These are phyloP conservation scores for Chrysoporthe austroafricana DNA, from an alignment of 2,329 filamentous ascomycete species.

Conservation along the genomic window DNA sequence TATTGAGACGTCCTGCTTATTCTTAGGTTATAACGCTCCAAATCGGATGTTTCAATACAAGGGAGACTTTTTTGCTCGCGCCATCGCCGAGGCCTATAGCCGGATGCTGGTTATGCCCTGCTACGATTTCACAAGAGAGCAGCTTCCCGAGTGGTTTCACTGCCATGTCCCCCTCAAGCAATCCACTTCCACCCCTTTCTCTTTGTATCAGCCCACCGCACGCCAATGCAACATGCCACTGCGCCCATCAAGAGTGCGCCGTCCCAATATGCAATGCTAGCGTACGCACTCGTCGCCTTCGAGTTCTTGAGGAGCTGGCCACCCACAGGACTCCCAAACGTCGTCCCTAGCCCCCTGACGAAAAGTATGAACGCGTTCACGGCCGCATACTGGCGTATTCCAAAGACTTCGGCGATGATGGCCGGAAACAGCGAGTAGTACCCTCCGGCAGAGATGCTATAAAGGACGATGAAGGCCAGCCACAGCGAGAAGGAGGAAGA, in stretches of 20 bases:
- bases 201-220: conserved; percentile 46
- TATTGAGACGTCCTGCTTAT: no score
- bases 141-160: no score
- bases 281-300: conserved; percentile 40
- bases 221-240: conserved; percentile 44
- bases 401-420: conserved; percentile 52
- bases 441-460: conserved; percentile 48
- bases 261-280: conserved; percentile 46
- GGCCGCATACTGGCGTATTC: conserved; percentile 50
- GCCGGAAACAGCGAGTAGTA: conserved; percentile 52
- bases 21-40: no score
- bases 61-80: no score
- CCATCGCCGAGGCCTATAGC: no score
- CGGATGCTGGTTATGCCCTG: no score
- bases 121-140: no score
- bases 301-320: conserved; percentile 43
- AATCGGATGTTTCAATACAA: no score
- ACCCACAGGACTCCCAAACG: conserved; percentile 50
- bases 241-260: conserved; percentile 45
- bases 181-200: conserved; percentile 46
- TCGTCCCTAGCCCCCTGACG: conserved; percentile 46
- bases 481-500: conserved; percentile 40
- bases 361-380: conserved; percentile 53
- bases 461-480: conserved; percentile 47
- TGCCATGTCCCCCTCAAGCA: conserved; percentile 34